A percentile compares a stretch with the other conserved stretches of the same genome.
Conservation (phyloP, 257 asterid species). For the Dorcoceras hygrometricum region DNA sequence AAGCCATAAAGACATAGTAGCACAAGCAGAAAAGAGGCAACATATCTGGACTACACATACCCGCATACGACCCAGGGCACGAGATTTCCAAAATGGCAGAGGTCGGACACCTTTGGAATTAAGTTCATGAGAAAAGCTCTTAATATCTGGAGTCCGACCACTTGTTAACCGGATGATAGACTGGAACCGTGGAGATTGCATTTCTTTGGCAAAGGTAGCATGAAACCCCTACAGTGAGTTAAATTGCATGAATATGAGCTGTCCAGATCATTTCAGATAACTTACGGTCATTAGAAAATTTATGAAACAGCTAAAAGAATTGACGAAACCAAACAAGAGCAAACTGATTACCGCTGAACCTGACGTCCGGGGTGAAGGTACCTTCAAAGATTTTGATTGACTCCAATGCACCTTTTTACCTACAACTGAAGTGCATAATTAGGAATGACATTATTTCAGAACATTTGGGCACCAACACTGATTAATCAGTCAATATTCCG, state of each 20-base stretch:
- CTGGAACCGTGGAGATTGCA: constrained; percentile 95
- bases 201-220: constrained; percentile 77
- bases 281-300: constrained; percentile 1
- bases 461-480: constrained; percentile 6
- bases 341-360: constrained; percentile 57
- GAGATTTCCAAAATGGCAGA: constrained; percentile 95
- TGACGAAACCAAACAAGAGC: constrained; percentile 5
- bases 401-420: constrained; percentile 64
- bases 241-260: constrained; percentile 29
- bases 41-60: constrained; percentile 54
- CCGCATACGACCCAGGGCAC: constrained; percentile 78
- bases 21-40: constrained; percentile 37
- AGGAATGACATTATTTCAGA: constrained; percentile 10
- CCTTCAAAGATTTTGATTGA: constrained; percentile 62
- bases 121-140: constrained; percentile 96
- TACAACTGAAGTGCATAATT: constrained; percentile 31
- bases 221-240: constrained; percentile 61
- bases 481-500: not conserved
- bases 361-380: constrained; percentile 45
- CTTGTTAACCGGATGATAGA: constrained; percentile 86
- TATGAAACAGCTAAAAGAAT: constrained; percentile 10
- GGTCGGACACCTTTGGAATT: constrained; percentile 91
- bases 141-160: constrained; percentile 68
- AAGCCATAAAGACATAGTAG: constrained; percentile 26
- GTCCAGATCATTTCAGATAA: constrained; percentile 24